Base-by-base conservation (phyloP, 441 rosid genomes). In the Brassica hybrid region DNA sequence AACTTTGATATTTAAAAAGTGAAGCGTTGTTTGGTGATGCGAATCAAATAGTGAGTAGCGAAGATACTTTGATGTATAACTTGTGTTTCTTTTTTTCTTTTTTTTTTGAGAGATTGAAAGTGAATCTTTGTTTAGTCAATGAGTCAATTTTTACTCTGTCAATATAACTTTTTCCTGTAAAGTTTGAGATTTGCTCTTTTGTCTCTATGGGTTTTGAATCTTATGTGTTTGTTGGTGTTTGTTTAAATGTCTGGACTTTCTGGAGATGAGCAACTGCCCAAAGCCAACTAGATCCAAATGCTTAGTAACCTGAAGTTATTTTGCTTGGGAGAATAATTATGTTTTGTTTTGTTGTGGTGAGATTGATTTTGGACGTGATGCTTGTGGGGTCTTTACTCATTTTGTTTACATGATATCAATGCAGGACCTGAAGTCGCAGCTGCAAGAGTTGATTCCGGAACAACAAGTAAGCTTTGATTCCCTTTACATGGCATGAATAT, bases 391-490 rank as follows among this genome's bases (percentile, higher is more conserved):
- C 3, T 72, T 72, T 18, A 16, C 43, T 43, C 79, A 70, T 71
- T 67, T 74, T 59, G 30, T 16, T 38, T 74, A 2, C 11, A 17
- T 34, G 62, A 38, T 65, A 69, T 36, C 54, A 17, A 17, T 77
- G 52, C 83, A 96, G 99, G 97, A 91, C 81, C 95, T 96, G 69
- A 90, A 85, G 78, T 88, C 98, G 74, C 95, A 91, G 87, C 84
- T 96, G 79, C 90, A 85, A 83, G 98, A 93, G 80, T 74, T 93
- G 83, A 93, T 96, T 81, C 99, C 99, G 0, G 95, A 92, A 76
- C 95, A 96, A 77, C 98, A 93, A 93, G 97, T 88, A 71, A 56
- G 76, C 69, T 67, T 75, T 61, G 2, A n/a, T 67, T 16, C 58
- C 74, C 10, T n/a, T n/a, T n/a, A n/a, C n/a, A n/a, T n/a, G n/a